These are phyloP conservation scores for Fremontodendron californicum DNA, from an alignment of 345 rosid genomes.

Conservation along the genomic window DNA sequence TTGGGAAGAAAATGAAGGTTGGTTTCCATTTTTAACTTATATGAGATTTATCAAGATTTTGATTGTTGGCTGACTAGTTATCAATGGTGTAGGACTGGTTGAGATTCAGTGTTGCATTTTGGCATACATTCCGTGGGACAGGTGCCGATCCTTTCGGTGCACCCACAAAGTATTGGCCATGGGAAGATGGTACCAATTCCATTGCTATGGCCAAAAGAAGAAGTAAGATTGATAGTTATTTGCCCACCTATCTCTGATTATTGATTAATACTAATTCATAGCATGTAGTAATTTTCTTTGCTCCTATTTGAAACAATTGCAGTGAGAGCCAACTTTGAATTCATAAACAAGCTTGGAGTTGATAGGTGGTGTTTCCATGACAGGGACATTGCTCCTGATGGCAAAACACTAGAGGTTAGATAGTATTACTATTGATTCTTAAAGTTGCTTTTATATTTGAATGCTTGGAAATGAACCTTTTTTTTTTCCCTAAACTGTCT, in stretches of 20 bases:
- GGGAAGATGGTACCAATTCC: constrained; percentile 98
- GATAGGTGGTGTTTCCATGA: constrained; percentile 97
- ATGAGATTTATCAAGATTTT: background rate
- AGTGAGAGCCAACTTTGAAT: constrained; percentile 99
- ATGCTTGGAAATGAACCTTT: background rate
- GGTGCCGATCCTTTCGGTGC: constrained; percentile 94
- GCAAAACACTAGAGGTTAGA: constrained; percentile 65
- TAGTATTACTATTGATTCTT: background rate
- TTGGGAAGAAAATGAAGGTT: constrained; percentile 99
- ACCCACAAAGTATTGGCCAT: constrained; percentile 84
- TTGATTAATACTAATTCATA: background rate
- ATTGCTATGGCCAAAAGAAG: constrained; percentile 92
- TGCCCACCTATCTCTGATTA: background rate
- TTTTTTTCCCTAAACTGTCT: background rate
- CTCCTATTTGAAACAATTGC: constrained; percentile 16
- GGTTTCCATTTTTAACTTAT: background rate
- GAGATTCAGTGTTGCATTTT: constrained; percentile 96
- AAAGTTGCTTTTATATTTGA: background rate
- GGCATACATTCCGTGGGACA: constrained; percentile 97
- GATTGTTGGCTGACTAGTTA: constrained; percentile 13
- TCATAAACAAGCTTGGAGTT: constrained; percentile 87
- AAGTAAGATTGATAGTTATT: constrained; percentile 50
- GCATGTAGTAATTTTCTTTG: background rate
- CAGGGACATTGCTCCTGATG: constrained; percentile 93
- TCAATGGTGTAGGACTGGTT: constrained; percentile 68